Base-by-base conservation (phyloP, 2,329 filamentous ascomycete species). In the Dactylellina drechsleri region DNA sequence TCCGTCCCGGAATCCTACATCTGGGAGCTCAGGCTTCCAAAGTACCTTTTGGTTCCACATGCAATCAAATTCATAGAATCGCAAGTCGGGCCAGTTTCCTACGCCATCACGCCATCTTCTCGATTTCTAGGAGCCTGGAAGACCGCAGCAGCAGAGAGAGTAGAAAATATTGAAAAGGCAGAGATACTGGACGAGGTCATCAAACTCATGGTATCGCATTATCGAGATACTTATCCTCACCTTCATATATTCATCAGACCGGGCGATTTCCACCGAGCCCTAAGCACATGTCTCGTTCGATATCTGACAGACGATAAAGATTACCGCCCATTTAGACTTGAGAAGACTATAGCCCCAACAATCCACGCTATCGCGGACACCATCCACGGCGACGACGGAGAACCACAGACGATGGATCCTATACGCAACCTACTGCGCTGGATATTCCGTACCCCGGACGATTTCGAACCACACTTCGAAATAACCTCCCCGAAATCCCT, bases 91-190 rank as follows among this genome's bases (percentile, higher is more conserved):
- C 54, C 54, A 18, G 5, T 43, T 2, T 7, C 16, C 8, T 20
- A 20, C 8, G 28, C 36, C 8, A 58, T n/a, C 12, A 58, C 31
- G 13, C 31, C 7, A 43, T 10, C 15, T 7, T 58, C 54, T 20
- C 54, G 54, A n/a, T 58, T 58, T 16, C 54, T 41, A 6, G 54
- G 31, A 26, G 10, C 16, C 8, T 58, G 31, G 54, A 23, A 7
- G 5, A n/a, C 31, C 2, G 16, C 20, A 12, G 54, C 31, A 20
- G 36, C 6, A 23, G 23, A 4, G 23, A 23, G 23, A 23, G 23
- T 2, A 36, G 8, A 1, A 16, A 43, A 20, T 28, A 15, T 5
- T 1, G 8, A 23, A 43, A 43, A 7, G 13, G 8, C 15, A 2
- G 8, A 20, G 45, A 50, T 50, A 50, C 2, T 23, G 16, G 45